Evolutionary conservation across 108 stramenopile genomes (phyloP), one percentile per base, ranked within the genome.

Genomic region (Pseudonitzschia multiseries): DNA sequence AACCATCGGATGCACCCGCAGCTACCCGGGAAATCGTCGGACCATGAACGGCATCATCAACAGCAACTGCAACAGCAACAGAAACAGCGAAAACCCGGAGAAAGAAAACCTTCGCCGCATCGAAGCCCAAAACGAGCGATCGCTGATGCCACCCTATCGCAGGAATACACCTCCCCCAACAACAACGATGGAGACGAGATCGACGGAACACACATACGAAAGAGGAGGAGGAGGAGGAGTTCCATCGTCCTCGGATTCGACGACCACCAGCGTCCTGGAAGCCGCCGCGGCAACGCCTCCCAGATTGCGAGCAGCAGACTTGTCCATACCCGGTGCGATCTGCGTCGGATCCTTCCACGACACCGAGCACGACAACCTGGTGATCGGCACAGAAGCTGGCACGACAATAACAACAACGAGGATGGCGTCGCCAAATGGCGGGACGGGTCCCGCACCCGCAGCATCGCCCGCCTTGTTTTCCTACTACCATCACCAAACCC

Each of bases 221-320:
- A 57, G 56, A 57, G 12, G 56, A 57, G 22, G 22, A 57, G 12
- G 57, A 26, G 14, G 15, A 59, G 29, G 27, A 59, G 29, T 59
- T 27, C 57, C 26, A 3, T 56, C 54, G 24, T 24, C 54, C 2
- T 24, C 24, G 54, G 22, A 13, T 56, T 40, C 61, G 29, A 62
- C 61, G 14, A 40, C 41, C 32, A 62, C 33, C 32, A 40, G 22
- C 26, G 12, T 56, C 10, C 10, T 56, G 22, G 32, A 62, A 20
- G 61, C 61, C 61, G 61, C 61, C 61, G 61, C 61, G 18, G 61
- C 61, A 40, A 62, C 15, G 29, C 61, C 61, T 40, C 61, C 61
- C 10, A 4, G 12, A 18, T 18, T 62, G 10, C 28, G 26, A 40
- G 22, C 66, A 41, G 8, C 17, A 50, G 42, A 32, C 14, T 18